Base-by-base conservation (phyloP, 257 asterid genomes). In the Lycium barbarum region DNA sequence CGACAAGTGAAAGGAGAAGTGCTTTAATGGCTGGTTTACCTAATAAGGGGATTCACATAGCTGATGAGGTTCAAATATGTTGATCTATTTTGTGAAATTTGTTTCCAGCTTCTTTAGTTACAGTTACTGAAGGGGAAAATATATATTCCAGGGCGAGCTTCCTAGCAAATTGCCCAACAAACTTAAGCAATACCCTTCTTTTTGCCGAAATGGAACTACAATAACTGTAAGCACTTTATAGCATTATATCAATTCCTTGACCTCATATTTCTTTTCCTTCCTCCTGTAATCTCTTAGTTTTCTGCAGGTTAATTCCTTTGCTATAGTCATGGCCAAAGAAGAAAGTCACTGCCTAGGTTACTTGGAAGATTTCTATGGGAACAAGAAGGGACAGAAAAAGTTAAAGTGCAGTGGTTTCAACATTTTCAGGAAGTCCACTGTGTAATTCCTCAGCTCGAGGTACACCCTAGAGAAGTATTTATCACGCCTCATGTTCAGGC, bases 351-450 rank as follows among this genome's bases (percentile, higher is more conserved):
- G 68, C 82, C 84, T 93, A 17, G 97, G 89, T 26, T 93, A 93
- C 88, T 86, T 93, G 81, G 89, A 90, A 81, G 98, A 94, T 71
- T 35, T 93, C 43, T 94, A 88, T 1, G 98, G 93, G 91, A 91
- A 90, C 76, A 84, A 38, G 26, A 45, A 84, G 36, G 91, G 86
- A 54, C 85, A 82, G 62, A 94, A 92, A 88, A 89, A 90, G 91
- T 79, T 7, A 80, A 82, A 73, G 91, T 88, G 20, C 90, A 90
- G 9, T 85, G 86, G 90, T 89, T 93, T 66, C 78, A 84, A 63
- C 84, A 84, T 59, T 68, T 40, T n/a, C 81, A 89, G 88, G 91
- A 90, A 66, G 83, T 93, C 13, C 86, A 86, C 68, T 62, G 83
- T 84, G 83, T 74, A 66, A 79, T 84, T 85, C 91, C 90, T 45